Percentiles rank a stretch among this genome's conserved stretches.
phyloP scores from a whole-genome alignment of 495 filamentous ascomycete species.

The Oleoguttula mirabilis region DNA sequence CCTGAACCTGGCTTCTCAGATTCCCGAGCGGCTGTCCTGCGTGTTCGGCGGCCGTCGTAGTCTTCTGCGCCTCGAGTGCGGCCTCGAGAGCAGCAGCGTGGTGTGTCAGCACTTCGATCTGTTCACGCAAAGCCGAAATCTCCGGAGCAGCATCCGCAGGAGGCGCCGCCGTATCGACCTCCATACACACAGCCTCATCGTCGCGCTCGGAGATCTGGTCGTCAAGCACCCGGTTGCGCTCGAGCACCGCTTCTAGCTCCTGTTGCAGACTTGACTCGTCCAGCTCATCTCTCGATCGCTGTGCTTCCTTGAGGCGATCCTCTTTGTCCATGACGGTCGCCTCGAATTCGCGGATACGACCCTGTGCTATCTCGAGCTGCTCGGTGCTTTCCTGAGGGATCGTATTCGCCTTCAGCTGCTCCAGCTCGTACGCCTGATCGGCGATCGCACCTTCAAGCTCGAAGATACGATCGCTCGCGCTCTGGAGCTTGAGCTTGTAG shows the following conservation, averaged over 20 bases:
- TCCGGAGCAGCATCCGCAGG: neutral
- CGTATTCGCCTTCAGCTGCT: neutral
- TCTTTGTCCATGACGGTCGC: too few relatives aligned
- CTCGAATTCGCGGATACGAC: too few relatives aligned
- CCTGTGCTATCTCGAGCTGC: neutral
- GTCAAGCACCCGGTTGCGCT: neutral
- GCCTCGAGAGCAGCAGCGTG: too few relatives aligned
- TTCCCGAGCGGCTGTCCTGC: too few relatives aligned
- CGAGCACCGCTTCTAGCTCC: neutral
- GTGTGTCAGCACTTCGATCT: too few relatives aligned
- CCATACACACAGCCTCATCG: neutral
- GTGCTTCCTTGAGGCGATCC: too few relatives aligned
- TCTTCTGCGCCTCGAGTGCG: too few relatives aligned
- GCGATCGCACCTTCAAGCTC: constrained; percentile 1
- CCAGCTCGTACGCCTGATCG: neutral
- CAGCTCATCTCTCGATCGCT: neutral
- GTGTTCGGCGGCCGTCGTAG: too few relatives aligned
- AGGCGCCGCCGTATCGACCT: neutral
- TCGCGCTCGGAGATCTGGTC: too few relatives aligned
- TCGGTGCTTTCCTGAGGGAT: neutral
- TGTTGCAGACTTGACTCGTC: neutral
- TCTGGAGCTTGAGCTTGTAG: neutral
- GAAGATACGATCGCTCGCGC: neutral
- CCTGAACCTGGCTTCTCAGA: too few relatives aligned
- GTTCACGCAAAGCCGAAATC: too few relatives aligned